These are phyloP conservation scores for Ophiostoma piceae DNA, from an alignment of 2,329 filamentous ascomycete genomes.

Conservation along the genomic window DNA sequence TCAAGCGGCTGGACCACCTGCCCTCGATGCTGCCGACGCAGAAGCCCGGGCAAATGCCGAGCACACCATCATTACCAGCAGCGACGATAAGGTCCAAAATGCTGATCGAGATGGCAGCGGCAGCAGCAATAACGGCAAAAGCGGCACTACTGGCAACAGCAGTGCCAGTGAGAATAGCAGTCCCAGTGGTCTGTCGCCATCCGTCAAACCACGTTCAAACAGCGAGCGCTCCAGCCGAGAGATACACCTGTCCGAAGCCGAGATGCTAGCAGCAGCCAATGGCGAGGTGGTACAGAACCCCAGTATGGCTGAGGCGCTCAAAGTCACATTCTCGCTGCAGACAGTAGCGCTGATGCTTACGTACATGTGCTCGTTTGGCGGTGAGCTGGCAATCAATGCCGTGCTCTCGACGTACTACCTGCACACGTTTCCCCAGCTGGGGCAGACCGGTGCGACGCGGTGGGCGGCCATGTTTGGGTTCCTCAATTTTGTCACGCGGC, in stretches of 20 bases:
- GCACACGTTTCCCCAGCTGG: constrained; percentile 53
- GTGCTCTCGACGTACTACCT: constrained; percentile 55
- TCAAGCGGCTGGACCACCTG: constrained; percentile 22
- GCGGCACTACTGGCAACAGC: neutral
- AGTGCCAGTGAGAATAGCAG: neutral
- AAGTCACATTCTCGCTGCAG: constrained; percentile 48
- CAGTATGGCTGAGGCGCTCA: constrained; percentile 44
- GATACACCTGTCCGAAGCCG: constrained; percentile 43
- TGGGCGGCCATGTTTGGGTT: constrained; percentile 72
- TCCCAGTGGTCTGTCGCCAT: neutral
- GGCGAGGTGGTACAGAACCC: constrained; percentile 52
- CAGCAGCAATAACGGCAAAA: neutral
- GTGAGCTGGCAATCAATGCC: constrained; percentile 58
- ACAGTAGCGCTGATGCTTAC: constrained; percentile 51
- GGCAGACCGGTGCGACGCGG: constrained; percentile 52
- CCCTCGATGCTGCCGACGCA: constrained; percentile 28
- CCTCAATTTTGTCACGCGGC: constrained; percentile 63
- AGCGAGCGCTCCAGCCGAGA: constrained; percentile 37
- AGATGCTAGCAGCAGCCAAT: constrained; percentile 51
- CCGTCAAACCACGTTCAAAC: neutral
- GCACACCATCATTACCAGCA: neutral
- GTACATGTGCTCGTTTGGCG: constrained; percentile 61
- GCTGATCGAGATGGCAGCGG: neutral
- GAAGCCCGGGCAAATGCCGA: neutral
- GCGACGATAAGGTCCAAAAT: neutral